phyloP scores from a whole-genome alignment of 208 protist species.

The Balamuthia mandrillaris region DNA sequence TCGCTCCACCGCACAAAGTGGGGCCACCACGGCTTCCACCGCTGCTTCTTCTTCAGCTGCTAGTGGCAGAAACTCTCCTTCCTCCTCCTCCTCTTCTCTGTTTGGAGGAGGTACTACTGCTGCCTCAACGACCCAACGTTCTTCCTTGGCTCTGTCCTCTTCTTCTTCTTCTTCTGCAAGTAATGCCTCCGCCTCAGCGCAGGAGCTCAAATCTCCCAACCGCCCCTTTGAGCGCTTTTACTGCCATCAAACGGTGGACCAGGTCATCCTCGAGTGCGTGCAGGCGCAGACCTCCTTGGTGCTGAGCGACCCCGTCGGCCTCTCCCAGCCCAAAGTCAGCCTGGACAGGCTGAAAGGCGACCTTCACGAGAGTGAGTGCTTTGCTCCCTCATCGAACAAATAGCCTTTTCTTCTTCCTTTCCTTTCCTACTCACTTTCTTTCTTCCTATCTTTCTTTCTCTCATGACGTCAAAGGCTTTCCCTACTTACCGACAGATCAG shows the following conservation, averaged over 20 bases:
- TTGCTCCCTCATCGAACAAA: too few species aligned
- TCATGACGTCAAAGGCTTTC: neutral
- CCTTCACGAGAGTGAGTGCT: neutral
- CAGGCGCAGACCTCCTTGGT: neutral
- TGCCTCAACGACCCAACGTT: too few species aligned
- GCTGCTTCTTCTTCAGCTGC: too few species aligned
- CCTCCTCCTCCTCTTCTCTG: too few species aligned
- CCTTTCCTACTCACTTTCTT: neutral
- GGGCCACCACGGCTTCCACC: too few species aligned
- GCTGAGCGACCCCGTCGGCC: neutral
- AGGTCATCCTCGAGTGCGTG: slow-evolving; percentile 13
- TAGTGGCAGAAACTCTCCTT: too few species aligned
- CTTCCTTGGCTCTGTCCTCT: too few species aligned
- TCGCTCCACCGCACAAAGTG: too few species aligned
- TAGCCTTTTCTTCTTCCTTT: neutral
- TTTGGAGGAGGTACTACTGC: too few species aligned
- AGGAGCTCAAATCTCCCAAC: too few species aligned
- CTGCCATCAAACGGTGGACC: neutral
- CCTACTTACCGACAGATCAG: neutral
- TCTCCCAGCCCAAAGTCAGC: neutral
- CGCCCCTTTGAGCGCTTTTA: neutral
- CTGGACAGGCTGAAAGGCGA: slow-evolving; percentile 8
- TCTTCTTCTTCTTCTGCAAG: too few species aligned
- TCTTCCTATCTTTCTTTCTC: neutral
- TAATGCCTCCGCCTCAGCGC: too few species aligned